phyloP scores from a whole-genome alignment of 306 rosid species.

The Vicia faba region DNA sequence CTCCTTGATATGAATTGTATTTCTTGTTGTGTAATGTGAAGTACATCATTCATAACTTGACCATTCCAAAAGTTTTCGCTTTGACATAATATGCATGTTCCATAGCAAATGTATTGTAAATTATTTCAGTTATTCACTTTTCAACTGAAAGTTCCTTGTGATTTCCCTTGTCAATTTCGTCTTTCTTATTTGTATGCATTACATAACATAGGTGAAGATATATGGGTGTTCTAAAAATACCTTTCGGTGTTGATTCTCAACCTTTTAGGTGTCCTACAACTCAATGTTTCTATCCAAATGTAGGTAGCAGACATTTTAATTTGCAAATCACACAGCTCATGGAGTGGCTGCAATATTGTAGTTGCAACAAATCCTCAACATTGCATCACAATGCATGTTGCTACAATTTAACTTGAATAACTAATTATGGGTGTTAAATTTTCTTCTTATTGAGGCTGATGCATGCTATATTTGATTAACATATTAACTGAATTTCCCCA shows the following conservation, averaged over 20 bases:
- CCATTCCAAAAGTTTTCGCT: conserved; percentile 7
- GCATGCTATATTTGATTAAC: conserved; percentile 11
- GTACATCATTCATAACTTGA: conserved; percentile 8
- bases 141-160: conserved; percentile 1
- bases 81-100: conserved; percentile 2
- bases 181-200: conserved; percentile 11
- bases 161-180: conserved; percentile 11
- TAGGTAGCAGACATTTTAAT: background rate
- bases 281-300: background rate
- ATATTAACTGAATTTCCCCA: conserved; percentile 3
- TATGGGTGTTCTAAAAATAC: conserved; percentile 12
- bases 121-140: conserved; percentile 24
- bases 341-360: background rate
- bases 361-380: background rate
- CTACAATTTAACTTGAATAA: background rate
- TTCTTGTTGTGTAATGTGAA: background rate
- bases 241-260: conserved; percentile 23
- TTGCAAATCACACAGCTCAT: too few relatives aligned
- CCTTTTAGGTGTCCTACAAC: conserved; percentile 7
- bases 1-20: background rate
- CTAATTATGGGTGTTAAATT: background rate
- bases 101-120: conserved; percentile 5
- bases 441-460: background rate
- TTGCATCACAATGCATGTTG: background rate
- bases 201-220: background rate